Conservation (phyloP, 2,329 filamentous ascomycete species). For the Colletotrichum costaricense region DNA sequence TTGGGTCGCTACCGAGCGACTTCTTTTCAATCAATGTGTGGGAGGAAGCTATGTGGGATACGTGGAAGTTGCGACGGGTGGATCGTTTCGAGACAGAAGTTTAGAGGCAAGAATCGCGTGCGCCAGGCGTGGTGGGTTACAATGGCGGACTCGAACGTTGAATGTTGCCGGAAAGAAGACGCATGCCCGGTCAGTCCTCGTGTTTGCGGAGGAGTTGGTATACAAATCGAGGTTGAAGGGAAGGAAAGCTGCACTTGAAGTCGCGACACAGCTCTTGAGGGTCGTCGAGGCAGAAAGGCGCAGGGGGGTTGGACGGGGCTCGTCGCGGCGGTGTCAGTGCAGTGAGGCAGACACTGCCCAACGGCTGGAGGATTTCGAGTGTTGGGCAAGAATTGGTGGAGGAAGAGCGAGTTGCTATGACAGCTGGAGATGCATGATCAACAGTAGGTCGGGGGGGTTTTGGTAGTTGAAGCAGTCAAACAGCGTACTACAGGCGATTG, state of each 20-base stretch:
- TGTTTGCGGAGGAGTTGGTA: background rate
- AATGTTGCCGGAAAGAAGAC: conserved; percentile 18
- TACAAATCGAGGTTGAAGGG: background rate
- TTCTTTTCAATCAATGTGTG: background rate
- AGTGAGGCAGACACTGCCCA: conserved; percentile 1
- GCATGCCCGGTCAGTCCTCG: conserved; percentile 17
- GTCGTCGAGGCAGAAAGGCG: conserved; percentile 6
- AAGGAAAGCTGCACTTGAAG: background rate
- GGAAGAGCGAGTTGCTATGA: conserved; percentile 25
- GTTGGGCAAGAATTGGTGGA: background rate
- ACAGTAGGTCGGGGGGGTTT: background rate
- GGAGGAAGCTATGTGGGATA: conserved; percentile 15
- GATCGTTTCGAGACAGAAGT: background rate
- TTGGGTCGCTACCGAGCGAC: conserved; percentile 24
- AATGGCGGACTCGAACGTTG: background rate
- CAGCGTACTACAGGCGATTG: background rate
- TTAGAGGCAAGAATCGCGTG: conserved; percentile 12
- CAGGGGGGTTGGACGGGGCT: background rate
- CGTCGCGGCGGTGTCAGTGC: conserved; percentile 10
- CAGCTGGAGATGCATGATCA: conserved; percentile 32
- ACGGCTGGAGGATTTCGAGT: background rate
- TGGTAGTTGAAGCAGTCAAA: background rate
- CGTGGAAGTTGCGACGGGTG: conserved; percentile 14
- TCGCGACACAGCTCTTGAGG: conserved; percentile 10
- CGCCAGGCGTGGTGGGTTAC: conserved; percentile 2